A percentile compares a stretch with the other conserved stretches of the same genome.
Conservation (phyloP, 139 green algal species). For the Ulvella scutata region DNA sequence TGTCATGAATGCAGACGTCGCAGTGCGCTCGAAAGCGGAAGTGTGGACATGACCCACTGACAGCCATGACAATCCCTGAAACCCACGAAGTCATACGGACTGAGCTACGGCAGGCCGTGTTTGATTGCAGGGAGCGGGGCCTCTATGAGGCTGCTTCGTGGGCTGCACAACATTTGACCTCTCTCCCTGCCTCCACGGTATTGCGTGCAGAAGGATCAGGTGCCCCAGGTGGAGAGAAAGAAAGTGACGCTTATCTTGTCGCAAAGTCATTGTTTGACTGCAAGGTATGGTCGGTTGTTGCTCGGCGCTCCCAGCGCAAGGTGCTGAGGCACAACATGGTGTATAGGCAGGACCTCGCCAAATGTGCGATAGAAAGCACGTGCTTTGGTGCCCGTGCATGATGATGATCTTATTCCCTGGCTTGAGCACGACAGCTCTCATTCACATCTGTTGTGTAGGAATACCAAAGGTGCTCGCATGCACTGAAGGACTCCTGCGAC, state of each 20-base stretch:
- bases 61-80: no score
- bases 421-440: no score
- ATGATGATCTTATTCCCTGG: no score
- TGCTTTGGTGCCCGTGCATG: no score
- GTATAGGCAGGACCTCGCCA: no score
- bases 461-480: conserved; percentile 55
- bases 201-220: background rate
- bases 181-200: background rate
- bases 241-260: background rate
- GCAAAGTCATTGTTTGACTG: background rate
- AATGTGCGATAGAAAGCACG: no score
- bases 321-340: no score
- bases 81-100: background rate
- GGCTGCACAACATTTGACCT: background rate
- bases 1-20: no score
- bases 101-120: background rate
- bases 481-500: no score
- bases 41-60: background rate
- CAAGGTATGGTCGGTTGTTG: background rate
- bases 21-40: background rate
- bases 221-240: background rate
- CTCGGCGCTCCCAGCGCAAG: no score
- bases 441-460: conserved; percentile 49
- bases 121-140: background rate
- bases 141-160: background rate